Percentiles rank a stretch among this genome's conserved stretches.
phyloP scores from a whole-genome alignment of 2,329 filamentous ascomycete genomes.

The Colletotrichum plurivorum region DNA sequence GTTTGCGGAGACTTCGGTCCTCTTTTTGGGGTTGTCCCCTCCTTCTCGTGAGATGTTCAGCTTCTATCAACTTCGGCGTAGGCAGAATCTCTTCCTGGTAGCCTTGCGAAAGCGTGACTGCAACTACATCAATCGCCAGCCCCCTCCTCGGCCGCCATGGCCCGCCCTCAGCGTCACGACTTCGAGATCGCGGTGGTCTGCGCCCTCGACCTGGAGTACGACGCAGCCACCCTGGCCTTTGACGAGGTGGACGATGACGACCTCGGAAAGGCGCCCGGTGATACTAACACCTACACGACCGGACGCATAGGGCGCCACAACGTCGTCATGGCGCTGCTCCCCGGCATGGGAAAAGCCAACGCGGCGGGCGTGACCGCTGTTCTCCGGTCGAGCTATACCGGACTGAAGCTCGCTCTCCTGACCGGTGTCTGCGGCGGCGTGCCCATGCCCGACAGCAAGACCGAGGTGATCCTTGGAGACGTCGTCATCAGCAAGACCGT shows the following conservation, averaged over 20 bases:
- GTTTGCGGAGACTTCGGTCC: no score
- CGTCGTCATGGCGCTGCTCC: conserved; percentile 48
- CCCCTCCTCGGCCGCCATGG: background rate
- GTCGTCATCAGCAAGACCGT: conserved; percentile 48
- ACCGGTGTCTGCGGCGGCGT: conserved; percentile 46
- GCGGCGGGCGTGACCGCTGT: conserved; percentile 45
- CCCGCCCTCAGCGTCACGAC: conserved; percentile 11
- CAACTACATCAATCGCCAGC: no score
- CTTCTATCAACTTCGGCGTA: no score
- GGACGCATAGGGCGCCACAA: conserved; percentile 47
- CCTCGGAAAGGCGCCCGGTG: background rate
- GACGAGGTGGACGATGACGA: conserved; percentile 46
- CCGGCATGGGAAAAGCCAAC: conserved; percentile 47
- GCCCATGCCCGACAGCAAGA: conserved; percentile 11
- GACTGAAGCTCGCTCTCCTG: conserved; percentile 47
- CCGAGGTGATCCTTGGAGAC: conserved; percentile 48
- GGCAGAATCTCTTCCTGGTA: no score
- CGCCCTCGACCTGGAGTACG: conserved; percentile 49
- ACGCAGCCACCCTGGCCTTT: conserved; percentile 47
- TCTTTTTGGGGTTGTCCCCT: no score
- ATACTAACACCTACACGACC: conserved; percentile 45
- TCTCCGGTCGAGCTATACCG: conserved; percentile 51
- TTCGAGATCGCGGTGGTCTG: conserved; percentile 55
- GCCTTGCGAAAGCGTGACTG: no score
- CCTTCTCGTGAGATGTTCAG: no score